These are phyloP conservation scores for Fusarium luffae DNA, from an alignment of 2,329 filamentous ascomycete genomes.

Conservation along the genomic window DNA sequence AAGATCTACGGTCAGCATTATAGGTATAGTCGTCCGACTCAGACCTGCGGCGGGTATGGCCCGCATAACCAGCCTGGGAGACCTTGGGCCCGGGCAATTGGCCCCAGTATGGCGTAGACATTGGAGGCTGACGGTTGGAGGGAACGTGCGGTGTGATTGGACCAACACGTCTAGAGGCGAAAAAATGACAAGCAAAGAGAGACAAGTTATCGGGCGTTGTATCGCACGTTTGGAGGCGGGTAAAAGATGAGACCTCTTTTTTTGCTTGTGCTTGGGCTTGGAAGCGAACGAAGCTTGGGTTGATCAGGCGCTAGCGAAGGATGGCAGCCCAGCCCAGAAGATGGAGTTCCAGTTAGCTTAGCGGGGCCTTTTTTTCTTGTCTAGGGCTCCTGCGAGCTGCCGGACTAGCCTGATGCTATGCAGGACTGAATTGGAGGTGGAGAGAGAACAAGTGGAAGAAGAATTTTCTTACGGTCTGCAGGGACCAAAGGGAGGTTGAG, in stretches of 20 bases:
- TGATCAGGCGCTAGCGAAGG: conserved; percentile 39
- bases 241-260: conserved; percentile 18
- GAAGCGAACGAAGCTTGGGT: conserved; percentile 31
- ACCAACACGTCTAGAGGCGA: conserved; percentile 20
- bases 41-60: conserved; percentile 52
- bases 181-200: conserved; percentile 13
- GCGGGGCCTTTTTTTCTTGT: conserved; percentile 37
- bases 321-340: conserved; percentile 7
- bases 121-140: conserved; percentile 47
- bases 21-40: conserved; percentile 47
- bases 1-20: conserved; percentile 49
- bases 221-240: conserved; percentile 40
- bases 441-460: conserved; percentile 10
- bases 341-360: conserved; percentile 7
- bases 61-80: conserved; percentile 40
- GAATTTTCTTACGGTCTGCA: conserved; percentile 23
- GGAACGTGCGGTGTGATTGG: conserved; percentile 44
- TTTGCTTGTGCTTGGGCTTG: conserved; percentile 5
- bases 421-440: conserved; percentile 39
- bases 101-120: conserved; percentile 69
- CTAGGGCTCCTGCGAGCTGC: conserved; percentile 44
- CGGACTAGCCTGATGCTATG: conserved; percentile 55
- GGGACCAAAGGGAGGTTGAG: conserved; percentile 28
- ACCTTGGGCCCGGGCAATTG: conserved; percentile 63
- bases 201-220: conserved; percentile 27